A percentile compares a stretch with the other conserved stretches of the same genome.
These are phyloP conservation scores for Crithidia thermophila DNA, from an alignment of 208 protist species.

Conservation along the genomic window DNA sequence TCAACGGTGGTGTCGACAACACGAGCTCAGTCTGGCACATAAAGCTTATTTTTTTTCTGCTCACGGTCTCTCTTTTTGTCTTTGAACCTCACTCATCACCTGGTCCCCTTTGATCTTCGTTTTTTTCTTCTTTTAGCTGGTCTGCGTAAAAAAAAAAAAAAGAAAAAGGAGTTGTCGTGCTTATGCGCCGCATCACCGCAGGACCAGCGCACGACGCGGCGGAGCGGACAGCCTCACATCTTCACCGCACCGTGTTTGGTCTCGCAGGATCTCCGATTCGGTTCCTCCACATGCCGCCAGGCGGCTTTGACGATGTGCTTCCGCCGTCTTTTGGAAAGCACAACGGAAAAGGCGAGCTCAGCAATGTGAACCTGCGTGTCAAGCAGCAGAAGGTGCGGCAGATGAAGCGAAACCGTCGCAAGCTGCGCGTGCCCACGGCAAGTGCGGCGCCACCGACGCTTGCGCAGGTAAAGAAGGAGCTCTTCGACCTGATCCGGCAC, in stretches of 20 bases:
- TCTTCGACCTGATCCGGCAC: slow-evolving; percentile 18
- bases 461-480: slow-evolving; percentile 24
- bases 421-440: slow-evolving; percentile 11
- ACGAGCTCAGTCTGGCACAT: no score
- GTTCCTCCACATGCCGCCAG: slow-evolving; percentile 47
- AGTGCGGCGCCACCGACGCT: slow-evolving; percentile 5
- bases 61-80: no score
- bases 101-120: no score
- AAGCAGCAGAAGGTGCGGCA: slow-evolving; percentile 21
- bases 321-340: slow-evolving; percentile 53
- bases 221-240: no score
- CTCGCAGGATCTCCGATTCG: slow-evolving; percentile 11
- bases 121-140: no score
- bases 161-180: no score
- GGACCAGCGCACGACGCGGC: no score
- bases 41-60: no score
- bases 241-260: background rate
- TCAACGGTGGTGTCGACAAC: no score
- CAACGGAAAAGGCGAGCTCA: slow-evolving; percentile 48
- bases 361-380: slow-evolving; percentile 50
- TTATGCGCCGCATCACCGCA: no score
- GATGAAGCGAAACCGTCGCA: slow-evolving; percentile 4
- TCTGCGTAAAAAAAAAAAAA: no score
- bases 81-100: no score
- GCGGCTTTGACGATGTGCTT: slow-evolving; percentile 58